Base-by-base conservation (phyloP, 164 flowering plant genomes). In the Macadamia tetraphylla region DNA sequence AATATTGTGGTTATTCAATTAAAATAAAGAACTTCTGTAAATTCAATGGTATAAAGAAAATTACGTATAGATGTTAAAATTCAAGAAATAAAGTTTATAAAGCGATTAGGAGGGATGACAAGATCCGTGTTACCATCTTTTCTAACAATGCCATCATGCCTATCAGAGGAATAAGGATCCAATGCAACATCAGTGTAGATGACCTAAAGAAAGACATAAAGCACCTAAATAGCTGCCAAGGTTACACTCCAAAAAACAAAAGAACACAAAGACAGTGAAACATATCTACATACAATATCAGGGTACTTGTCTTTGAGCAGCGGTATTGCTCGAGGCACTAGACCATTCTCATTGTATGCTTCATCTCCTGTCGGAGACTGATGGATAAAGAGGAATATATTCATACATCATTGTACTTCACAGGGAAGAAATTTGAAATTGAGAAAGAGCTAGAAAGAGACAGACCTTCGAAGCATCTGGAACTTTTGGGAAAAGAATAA, bases 121-220 rank as follows among this genome's bases (percentile, higher is more conserved):
- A 6, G 35, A 31, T 46, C 57, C 1, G 9, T 35, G 88, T 79
- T 82, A 92, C 99, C 99, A 82, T 94, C 99, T 84, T 88, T 97
- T 77, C 99, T 84, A 53, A 92, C 97, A 71, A 94, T 94, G 65
- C 98, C 97, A 83, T 91, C 98, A 76, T 94, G 98, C 49, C 98
- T 97, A 80, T 92, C 95, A 14, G 97, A 90, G 57, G 93, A 87
- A 73, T 94, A 94, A 29, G 97, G 97, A 78, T 94, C 97, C 74
- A 94, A 78, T 69, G 97, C 97, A 78, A 94, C 97, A 87, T 94
- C 99, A 12, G 98, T 94, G 77, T 89, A 90, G 58, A 92, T 89
- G 59, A 92, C 84, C 99, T 94, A 75, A 53, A 69, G 17, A 17
- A 76, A 60, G 79, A 42, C 69, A 32, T 58, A 56, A 51, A 48